phyloP scores from a whole-genome alignment of 164 flowering plant genomes.

The Santalum album region DNA sequence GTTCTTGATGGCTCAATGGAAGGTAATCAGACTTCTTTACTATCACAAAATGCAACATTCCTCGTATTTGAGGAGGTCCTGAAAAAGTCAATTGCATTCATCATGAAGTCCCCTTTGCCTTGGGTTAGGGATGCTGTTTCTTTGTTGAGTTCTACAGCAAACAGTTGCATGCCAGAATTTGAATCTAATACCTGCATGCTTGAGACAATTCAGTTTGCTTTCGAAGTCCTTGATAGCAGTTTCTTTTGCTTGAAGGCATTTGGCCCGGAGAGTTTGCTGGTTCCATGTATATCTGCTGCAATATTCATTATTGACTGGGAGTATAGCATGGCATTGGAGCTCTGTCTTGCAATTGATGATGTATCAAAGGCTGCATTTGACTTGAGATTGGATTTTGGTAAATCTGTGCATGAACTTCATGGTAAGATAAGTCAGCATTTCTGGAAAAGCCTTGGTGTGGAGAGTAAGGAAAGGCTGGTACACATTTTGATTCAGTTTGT shows the following conservation, averaged over 20 bases:
- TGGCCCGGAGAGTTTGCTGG: slow-evolving; percentile 30
- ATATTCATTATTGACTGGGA: slow-evolving; percentile 70
- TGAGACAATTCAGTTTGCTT: slow-evolving; percentile 56
- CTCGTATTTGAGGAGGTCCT: slow-evolving; percentile 42
- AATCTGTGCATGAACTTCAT: slow-evolving; percentile 36
- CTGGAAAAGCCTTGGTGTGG: slow-evolving; percentile 27
- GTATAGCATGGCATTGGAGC: slow-evolving; percentile 22
- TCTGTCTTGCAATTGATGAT: slow-evolving; percentile 15
- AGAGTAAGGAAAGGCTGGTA: slow-evolving; percentile 22
- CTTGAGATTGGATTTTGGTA: slow-evolving; percentile 31
- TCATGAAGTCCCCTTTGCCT: slow-evolving; percentile 44
- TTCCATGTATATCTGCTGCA: slow-evolving; percentile 51
- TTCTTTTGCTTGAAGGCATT: slow-evolving; percentile 40
- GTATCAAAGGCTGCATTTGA: slow-evolving; percentile 12
- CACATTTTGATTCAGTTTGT: slow-evolving; percentile 43
- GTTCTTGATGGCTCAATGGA: slow-evolving; percentile 62
- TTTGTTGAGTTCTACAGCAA: slow-evolving; percentile 17
- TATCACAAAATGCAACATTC: slow-evolving; percentile 37
- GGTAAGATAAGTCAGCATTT: slow-evolving; percentile 31
- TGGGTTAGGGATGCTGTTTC: slow-evolving; percentile 47
- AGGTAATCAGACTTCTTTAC: slow-evolving; percentile 36
- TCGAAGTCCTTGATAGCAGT: slow-evolving; percentile 60
- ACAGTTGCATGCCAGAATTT: slow-evolving; percentile 9
- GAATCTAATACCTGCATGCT: slow-evolving; percentile 19
- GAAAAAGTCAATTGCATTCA: slow-evolving; percentile 31